Percentiles rank a stretch among this genome's conserved stretches.
Conservation (phyloP, 2,329 filamentous ascomycete genomes). For the Colletotrichum viniferum region DNA sequence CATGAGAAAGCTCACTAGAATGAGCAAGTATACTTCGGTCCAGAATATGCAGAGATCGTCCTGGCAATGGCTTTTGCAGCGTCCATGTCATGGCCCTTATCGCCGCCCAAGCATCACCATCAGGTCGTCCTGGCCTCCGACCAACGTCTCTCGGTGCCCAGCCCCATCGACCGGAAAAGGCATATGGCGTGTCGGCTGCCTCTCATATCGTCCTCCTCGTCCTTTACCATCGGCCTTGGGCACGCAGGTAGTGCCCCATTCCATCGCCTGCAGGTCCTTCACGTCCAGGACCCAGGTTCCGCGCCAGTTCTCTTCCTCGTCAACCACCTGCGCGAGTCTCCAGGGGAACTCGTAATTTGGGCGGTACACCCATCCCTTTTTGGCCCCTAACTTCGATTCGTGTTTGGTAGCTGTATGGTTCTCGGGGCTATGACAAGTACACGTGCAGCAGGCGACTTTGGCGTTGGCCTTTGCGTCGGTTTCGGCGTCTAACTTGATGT, state of each 20-base stretch:
- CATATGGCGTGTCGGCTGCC: slow-evolving; percentile 22
- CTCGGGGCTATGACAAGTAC: background rate
- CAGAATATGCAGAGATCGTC: rapidly evolving
- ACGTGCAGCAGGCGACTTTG: background rate
- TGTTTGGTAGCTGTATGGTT: background rate
- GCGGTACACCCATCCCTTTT: background rate
- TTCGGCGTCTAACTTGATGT: background rate
- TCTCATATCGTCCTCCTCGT: slow-evolving; percentile 11
- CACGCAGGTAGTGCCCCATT: slow-evolving; percentile 16
- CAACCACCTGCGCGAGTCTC: slow-evolving; percentile 15
- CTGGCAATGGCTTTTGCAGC: background rate
- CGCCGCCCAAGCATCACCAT: slow-evolving; percentile 22
- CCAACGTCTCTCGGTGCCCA: background rate
- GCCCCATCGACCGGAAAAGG: slow-evolving; percentile 10
- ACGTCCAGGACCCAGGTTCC: slow-evolving; percentile 25
- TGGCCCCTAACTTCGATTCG: background rate
- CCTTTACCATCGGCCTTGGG: background rate
- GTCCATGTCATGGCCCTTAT: background rate
- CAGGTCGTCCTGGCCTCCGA: slow-evolving; percentile 25
- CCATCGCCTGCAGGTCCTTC: slow-evolving; percentile 23
- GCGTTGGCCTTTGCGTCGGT: background rate
- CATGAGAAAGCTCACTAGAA: rapidly evolving
- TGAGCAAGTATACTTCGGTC: rapidly evolving
- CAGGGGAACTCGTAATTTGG: slow-evolving; percentile 21
- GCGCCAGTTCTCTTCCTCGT: slow-evolving; percentile 26